Conservation (phyloP, 768 basidiomycete species). For the Lentinula sp. region DNA sequence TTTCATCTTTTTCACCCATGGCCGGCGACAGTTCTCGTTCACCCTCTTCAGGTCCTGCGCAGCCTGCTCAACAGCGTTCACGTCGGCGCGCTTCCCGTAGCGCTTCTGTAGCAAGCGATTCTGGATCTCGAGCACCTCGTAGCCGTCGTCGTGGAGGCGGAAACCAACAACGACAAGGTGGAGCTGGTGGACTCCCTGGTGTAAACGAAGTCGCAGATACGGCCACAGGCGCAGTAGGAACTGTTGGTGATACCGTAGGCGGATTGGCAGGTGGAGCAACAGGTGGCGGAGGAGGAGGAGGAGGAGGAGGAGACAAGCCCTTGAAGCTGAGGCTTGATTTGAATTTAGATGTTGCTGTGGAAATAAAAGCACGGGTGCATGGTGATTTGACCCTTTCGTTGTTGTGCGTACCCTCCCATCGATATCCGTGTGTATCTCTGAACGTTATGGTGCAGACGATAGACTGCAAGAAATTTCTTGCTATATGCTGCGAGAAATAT, state of each 20-base stretch:
- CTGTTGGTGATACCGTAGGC: conserved; percentile 3
- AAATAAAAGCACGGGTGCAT: conserved; percentile 11
- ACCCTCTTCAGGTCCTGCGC: neutral
- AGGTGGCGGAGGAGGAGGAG: conserved; percentile 6
- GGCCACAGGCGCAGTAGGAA: conserved; percentile 3
- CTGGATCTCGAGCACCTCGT: conserved; percentile 3
- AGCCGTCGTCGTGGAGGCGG: conserved; percentile 4
- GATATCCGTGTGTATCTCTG: neutral
- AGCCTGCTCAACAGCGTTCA: neutral
- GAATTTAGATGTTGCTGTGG: conserved; percentile 11
- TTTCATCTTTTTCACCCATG: neutral
- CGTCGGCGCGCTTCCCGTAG: neutral
- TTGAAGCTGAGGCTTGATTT: conserved; percentile 11
- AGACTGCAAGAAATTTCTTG: no score
- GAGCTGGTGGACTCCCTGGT: neutral
- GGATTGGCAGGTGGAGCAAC: neutral
- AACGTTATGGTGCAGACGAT: no score
- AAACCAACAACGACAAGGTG: neutral
- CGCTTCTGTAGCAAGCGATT: neutral
- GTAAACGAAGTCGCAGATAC: conserved; percentile 8
- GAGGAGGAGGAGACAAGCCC: conserved; percentile 6
- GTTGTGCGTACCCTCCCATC: conserved; percentile 7
- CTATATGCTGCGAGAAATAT: no score
- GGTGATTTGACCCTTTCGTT: conserved; percentile 11
- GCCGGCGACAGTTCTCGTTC: neutral